phyloP scores from a whole-genome alignment of 306 rosid species.

The Rosa multiflora region DNA sequence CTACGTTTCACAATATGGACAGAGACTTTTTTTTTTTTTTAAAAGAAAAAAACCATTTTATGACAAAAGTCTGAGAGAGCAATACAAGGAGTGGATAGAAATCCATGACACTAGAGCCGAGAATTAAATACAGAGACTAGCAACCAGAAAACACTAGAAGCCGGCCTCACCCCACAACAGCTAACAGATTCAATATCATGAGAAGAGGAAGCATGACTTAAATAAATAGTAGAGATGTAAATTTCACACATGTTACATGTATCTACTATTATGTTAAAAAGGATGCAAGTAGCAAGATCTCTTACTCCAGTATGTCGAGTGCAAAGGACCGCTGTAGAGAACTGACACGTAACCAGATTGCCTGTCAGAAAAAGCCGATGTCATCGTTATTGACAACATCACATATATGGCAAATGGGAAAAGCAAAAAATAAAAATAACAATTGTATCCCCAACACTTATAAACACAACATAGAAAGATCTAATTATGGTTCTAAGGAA shows the following conservation, averaged over 20 bases:
- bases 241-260: neutral
- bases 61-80: no score
- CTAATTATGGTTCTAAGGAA: slow-evolving; percentile 14
- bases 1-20: slow-evolving; percentile 1
- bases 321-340: slow-evolving; percentile 83
- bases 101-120: neutral
- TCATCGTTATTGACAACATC: slow-evolving; percentile 19
- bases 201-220: neutral
- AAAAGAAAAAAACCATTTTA: no score
- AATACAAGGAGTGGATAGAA: no score
- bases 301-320: slow-evolving; percentile 98
- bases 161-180: neutral
- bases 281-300: slow-evolving; percentile 20
- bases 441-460: slow-evolving; percentile 17
- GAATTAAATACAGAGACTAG: neutral
- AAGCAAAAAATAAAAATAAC: slow-evolving; percentile 16
- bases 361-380: slow-evolving; percentile 52
- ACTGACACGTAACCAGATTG: slow-evolving; percentile 70
- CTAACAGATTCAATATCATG: neutral
- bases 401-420: slow-evolving; percentile 1
- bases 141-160: neutral
- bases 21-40: no score
- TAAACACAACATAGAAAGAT: slow-evolving; percentile 18
- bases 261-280: slow-evolving; percentile 7
- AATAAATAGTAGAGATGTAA: neutral